Evolutionary conservation across 257 asterid genomes (phyloP).

Genomic region (Plectranthus barbatus): DNA sequence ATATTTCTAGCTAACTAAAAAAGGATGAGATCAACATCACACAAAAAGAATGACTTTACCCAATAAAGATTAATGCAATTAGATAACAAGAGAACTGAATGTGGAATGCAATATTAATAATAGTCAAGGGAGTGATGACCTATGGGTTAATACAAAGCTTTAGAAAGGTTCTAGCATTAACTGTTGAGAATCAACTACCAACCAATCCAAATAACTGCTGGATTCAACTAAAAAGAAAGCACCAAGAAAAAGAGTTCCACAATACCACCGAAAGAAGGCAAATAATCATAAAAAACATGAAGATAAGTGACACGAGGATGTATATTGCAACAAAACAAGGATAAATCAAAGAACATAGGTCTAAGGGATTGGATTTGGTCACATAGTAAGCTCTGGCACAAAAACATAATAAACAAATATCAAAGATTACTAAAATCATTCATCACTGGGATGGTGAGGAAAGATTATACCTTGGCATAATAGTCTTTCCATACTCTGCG

Average conservation of each 20-base stretch:
- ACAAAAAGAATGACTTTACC: background rate
- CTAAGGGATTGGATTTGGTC: background rate
- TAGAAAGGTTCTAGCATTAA: background rate
- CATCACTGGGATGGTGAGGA: background rate
- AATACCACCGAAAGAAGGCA: background rate
- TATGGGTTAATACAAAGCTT: background rate
- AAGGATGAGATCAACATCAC: background rate
- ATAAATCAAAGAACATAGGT: background rate
- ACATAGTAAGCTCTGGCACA: background rate
- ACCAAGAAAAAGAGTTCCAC: background rate
- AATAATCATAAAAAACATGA: background rate
- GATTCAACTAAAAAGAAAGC: background rate
- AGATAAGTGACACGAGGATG: background rate
- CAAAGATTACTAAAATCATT: background rate
- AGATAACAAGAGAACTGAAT: background rate
- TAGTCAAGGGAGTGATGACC: background rate
- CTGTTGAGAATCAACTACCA: background rate
- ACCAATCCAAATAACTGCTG: background rate
- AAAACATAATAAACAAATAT: background rate
- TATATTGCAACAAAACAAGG: background rate
- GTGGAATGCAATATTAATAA: background rate
- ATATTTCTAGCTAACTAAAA: background rate
- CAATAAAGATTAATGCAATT: background rate
- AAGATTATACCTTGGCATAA: slow-evolving; percentile 69
- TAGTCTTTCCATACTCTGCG: slow-evolving; percentile 97